A percentile compares a stretch with the other conserved stretches of the same genome.
Evolutionary conservation across 1,139 yeast genomes (phyloP).

Genomic region (Spathaspora sp.): DNA sequence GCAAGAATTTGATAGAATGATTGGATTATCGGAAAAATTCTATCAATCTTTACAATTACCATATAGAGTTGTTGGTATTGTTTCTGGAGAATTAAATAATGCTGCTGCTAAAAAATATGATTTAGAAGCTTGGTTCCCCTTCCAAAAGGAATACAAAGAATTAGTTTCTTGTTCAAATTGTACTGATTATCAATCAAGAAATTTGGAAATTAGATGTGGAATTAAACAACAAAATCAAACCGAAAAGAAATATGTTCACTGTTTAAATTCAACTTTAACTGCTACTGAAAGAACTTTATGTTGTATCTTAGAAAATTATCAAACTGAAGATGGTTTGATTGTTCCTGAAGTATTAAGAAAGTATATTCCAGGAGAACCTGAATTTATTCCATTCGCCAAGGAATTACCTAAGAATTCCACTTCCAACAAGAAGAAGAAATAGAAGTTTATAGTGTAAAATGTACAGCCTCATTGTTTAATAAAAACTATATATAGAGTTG

Average conservation of each 20-base stretch:
- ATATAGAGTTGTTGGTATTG: conserved; percentile 96
- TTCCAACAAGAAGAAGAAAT: conserved; percentile 63
- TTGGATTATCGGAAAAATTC: conserved; percentile 85
- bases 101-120: conserved; percentile 99
- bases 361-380: conserved; percentile 98
- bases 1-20: conserved; percentile 97
- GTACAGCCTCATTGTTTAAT: not conserved
- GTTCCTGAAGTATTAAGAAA: conserved; percentile 94
- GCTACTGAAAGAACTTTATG: conserved; percentile 98
- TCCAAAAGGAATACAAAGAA: conserved; percentile 97
- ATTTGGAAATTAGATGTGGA: conserved; percentile 98
- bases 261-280: conserved; percentile 94
- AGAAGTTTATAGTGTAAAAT: conserved; percentile 5
- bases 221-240: conserved; percentile 93
- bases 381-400: conserved; percentile 84
- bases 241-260: conserved; percentile 97
- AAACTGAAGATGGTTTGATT: conserved; percentile 90
- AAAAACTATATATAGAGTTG: not conserved
- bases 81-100: conserved; percentile 96
- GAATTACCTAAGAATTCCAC: conserved; percentile 95
- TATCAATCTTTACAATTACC: conserved; percentile 91
- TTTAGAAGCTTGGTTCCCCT: conserved; percentile 99
- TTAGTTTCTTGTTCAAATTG: conserved; percentile 98
- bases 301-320: conserved; percentile 96
- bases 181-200: conserved; percentile 98